Percentiles rank a stretch among this genome's conserved stretches.
Evolutionary conservation across 108 stramenopile species (phyloP).

Genomic region (Skeletonema grethae): DNA sequence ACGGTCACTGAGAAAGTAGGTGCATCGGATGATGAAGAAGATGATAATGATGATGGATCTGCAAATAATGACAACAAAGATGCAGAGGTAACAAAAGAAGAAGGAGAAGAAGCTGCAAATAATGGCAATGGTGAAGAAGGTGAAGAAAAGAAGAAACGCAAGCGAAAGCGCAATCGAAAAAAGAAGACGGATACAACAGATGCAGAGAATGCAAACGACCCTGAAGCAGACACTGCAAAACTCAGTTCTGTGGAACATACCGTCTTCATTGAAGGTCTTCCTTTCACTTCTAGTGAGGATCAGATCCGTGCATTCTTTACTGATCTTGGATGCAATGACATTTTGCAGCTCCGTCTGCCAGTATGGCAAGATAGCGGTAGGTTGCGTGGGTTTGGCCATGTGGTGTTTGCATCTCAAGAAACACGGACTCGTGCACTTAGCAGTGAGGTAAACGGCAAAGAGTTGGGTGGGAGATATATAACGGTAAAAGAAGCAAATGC

Average conservation of each 20-base stretch:
- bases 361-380: conserved; percentile 94
- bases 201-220: conserved; percentile 21
- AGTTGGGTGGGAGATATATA: conserved; percentile 82
- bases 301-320: conserved; percentile 81
- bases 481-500: conserved; percentile 74
- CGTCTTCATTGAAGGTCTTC: conserved; percentile 92
- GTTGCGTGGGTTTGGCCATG: conserved; percentile 93
- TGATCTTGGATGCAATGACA: conserved; percentile 52
- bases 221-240: conserved; percentile 17
- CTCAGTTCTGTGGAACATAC: conserved; percentile 58
- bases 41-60: neutral
- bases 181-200: conserved; percentile 50
- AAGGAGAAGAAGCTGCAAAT: conserved; percentile 4
- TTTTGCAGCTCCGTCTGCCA: conserved; percentile 85
- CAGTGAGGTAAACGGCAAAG: conserved; percentile 62
- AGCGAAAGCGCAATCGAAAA: conserved; percentile 73
- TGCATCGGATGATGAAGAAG: conserved; percentile 6
- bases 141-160: conserved; percentile 54
- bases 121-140: conserved; percentile 30
- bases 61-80: conserved; percentile 5
- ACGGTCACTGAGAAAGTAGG: conserved; percentile 8
- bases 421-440: conserved; percentile 61
- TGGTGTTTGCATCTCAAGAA: conserved; percentile 69
- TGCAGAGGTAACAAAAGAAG: conserved; percentile 1
- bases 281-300: conserved; percentile 72